Evolutionary conservation across 768 basidiomycete genomes (phyloP).

Genomic region (Fomitopsis pulvina): DNA sequence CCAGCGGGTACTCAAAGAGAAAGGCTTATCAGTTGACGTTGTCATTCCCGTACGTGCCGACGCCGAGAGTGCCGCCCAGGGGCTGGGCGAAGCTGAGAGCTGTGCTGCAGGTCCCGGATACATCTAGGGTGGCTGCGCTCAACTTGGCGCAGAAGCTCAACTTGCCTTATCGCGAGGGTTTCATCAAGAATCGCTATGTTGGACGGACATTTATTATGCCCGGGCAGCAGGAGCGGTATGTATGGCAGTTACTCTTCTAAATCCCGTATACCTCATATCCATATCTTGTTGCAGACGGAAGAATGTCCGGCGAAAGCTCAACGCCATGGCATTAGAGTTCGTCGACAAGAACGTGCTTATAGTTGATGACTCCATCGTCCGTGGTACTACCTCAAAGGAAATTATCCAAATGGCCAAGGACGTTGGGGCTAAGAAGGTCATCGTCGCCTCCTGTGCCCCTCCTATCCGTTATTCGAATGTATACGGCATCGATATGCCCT

Average conservation of each 20-base stretch:
- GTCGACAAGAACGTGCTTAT: slow-evolving; percentile 86
- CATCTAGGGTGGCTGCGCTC: slow-evolving; percentile 91
- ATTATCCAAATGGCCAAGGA: slow-evolving; percentile 99
- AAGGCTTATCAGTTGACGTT: slow-evolving; percentile 78
- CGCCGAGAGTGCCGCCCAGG: not conserved
- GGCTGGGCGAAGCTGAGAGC: not conserved
- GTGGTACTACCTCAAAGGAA: slow-evolving; percentile 97
- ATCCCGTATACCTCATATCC: not conserved
- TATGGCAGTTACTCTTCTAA: not conserved
- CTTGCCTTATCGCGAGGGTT: slow-evolving; percentile 95
- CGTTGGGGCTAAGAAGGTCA: slow-evolving; percentile 93
- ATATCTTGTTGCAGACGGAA: slow-evolving; percentile 72
- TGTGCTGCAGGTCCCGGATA: slow-evolving; percentile 76
- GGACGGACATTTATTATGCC: slow-evolving; percentile 99
- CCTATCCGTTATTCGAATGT: slow-evolving; percentile 94
- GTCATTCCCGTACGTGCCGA: slow-evolving; percentile 75
- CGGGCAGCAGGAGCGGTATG: slow-evolving; percentile 87
- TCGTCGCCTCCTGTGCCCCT: slow-evolving; percentile 95
- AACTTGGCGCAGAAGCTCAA: slow-evolving; percentile 88
- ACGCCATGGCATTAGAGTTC: slow-evolving; percentile 98
- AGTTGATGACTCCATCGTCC: slow-evolving; percentile 98
- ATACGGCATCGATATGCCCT: slow-evolving; percentile 99
- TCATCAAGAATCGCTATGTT: slow-evolving; percentile 98
- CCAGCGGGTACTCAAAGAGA: slow-evolving; percentile 57
- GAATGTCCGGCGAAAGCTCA: slow-evolving; percentile 92